Base-by-base conservation (phyloP, 2,329 filamentous ascomycete species). In the Cercospora berteroae region DNA sequence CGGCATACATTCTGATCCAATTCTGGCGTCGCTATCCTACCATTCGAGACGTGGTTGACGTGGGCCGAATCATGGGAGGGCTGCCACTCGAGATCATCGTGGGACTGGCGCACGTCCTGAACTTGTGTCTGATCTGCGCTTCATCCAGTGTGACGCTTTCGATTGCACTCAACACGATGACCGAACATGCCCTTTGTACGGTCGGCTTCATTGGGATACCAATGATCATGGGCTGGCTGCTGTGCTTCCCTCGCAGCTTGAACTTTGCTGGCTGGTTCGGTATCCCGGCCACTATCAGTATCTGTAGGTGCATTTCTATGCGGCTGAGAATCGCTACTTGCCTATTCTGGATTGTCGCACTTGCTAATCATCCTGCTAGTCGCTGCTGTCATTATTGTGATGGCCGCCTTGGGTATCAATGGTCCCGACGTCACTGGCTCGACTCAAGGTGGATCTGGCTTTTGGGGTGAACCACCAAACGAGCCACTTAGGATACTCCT, bases 281-380 rank as follows among this genome's bases (percentile, higher is more conserved):
- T 42, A 48, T 52, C 3, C 9, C 68, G 83, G 83, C 87, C 64
- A 72, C 71, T 56, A 60, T 73, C 29, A 70, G 67, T 31, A 88
- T 91, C 70, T 74, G 89, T 44, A 72, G 83, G 2, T 88, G 88
- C 25, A 88, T 91, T 31, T 80, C 86, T 31, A 83, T 27, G 12
- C 5, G 9, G 10, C 20, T 23, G n/a, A 18, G 31, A n/a, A n/a
- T 13, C 13, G 8, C 8, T 52, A 6, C 23, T 13, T 9, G 5
- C 25, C 9, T 16, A 12, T n/a, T 13, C 3, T n/a, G 18, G n/a
- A 16, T 16, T 10, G 10, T n/a, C 27, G 10, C 25, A 4, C 4
- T 31, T 18, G 25, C 55, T 57, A 20, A 57, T n/a, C 0, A 9
- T 10, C 8, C 3, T n/a, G 3, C 10, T 10, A 61, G 59, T 61